These are phyloP conservation scores for Pluteus cervinus DNA, from an alignment of 768 basidiomycete genomes.

Conservation along the genomic window DNA sequence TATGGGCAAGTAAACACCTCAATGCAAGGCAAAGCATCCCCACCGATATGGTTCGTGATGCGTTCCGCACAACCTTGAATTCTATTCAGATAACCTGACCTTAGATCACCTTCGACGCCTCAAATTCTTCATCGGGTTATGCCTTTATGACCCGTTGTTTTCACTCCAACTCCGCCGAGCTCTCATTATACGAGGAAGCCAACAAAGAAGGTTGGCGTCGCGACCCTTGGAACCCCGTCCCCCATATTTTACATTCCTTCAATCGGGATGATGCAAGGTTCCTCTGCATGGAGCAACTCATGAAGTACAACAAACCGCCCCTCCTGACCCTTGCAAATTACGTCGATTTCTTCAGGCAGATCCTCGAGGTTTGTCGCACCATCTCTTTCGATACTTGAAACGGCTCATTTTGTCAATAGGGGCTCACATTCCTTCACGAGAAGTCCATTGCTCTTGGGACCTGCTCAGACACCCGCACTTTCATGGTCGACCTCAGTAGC, in stretches of 20 bases:
- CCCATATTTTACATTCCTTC: slow-evolving; percentile 37
- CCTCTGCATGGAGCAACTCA: slow-evolving; percentile 39
- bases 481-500: slow-evolving; percentile 39
- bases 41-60: too few relatives aligned
- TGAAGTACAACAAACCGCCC: slow-evolving; percentile 38
- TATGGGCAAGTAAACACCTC: too few relatives aligned
- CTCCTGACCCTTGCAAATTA: slow-evolving; percentile 40
- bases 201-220: slow-evolving; percentile 36
- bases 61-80: slow-evolving; percentile 13
- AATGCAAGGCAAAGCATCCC: too few relatives aligned
- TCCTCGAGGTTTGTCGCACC: slow-evolving; percentile 34
- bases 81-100: slow-evolving; percentile 24
- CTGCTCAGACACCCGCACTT: slow-evolving; percentile 27
- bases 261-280: slow-evolving; percentile 35
- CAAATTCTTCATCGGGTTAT: slow-evolving; percentile 17
- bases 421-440: slow-evolving; percentile 44
- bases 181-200: slow-evolving; percentile 34
- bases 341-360: slow-evolving; percentile 45
- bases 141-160: slow-evolving; percentile 37
- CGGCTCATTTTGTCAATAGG: slow-evolving; percentile 17
- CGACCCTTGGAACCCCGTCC: slow-evolving; percentile 52
- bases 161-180: slow-evolving; percentile 27
- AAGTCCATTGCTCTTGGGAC: slow-evolving; percentile 31
- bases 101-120: slow-evolving; percentile 12
- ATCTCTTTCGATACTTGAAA: not conserved